Percentiles rank a stretch among this genome's conserved stretches.
phyloP scores from a whole-genome alignment of 2,329 filamentous ascomycete species.

The Xylariaceae sp. region DNA sequence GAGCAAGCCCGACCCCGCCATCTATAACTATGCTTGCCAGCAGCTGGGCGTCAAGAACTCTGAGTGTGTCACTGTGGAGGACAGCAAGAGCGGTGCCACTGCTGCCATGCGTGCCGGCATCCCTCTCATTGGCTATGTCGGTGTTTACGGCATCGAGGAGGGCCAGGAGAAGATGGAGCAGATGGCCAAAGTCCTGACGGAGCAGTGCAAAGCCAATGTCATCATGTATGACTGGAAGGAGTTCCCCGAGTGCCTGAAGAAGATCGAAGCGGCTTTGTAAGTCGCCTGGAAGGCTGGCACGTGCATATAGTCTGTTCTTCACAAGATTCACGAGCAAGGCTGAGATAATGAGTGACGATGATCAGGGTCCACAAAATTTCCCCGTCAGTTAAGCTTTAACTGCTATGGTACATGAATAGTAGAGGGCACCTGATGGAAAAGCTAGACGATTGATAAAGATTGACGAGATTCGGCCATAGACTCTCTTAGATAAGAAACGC shows the following conservation, averaged over 20 bases:
- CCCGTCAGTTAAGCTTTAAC: slow-evolving; percentile 24
- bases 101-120: slow-evolving; percentile 73
- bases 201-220: slow-evolving; percentile 55
- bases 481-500: slow-evolving; percentile 16
- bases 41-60: slow-evolving; percentile 67
- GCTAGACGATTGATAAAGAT: slow-evolving; percentile 12
- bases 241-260: slow-evolving; percentile 45
- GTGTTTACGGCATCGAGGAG: slow-evolving; percentile 54
- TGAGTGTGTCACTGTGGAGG: slow-evolving; percentile 74
- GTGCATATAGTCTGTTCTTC: background rate
- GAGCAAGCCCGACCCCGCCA: slow-evolving; percentile 76
- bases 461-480: slow-evolving; percentile 16
- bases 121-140: slow-evolving; percentile 75
- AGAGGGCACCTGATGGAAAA: slow-evolving; percentile 2
- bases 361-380: slow-evolving; percentile 21
- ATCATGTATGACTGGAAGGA: slow-evolving; percentile 57
- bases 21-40: slow-evolving; percentile 73
- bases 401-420: slow-evolving; percentile 5
- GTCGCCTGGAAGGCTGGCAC: slow-evolving; percentile 24
- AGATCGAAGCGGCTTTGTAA: slow-evolving; percentile 43
- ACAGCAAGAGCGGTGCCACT: slow-evolving; percentile 73
- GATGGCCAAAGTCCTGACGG: slow-evolving; percentile 59
- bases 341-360: slow-evolving; percentile 28
- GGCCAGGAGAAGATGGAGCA: slow-evolving; percentile 58
- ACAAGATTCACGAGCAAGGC: slow-evolving; percentile 12